Base-by-base conservation (phyloP, 441 rosid genomes). In the Codiaeum variegatum region DNA sequence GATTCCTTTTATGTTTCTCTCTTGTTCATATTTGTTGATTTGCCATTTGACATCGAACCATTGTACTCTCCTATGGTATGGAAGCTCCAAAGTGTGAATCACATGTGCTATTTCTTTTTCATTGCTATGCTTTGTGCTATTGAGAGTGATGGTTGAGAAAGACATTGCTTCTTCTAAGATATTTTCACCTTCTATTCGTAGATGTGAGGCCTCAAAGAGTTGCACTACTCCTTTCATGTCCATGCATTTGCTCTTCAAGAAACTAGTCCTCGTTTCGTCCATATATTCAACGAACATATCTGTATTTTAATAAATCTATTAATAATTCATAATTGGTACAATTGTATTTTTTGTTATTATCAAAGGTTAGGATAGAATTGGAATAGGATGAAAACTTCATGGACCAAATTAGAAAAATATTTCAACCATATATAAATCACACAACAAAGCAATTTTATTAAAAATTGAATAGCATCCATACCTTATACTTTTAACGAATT, bases 1-100 rank as follows among this genome's bases (percentile, higher is more conserved):
- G 15, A 0, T 6, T 34, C 19, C 36, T 36, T 75, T 62, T 28
- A 4, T 28, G 38, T 76, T 16, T 5, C 36, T 51, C 0, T 58
- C n/a, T 12, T 78, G 54, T 40, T 76, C 74, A 13, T 71, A 69
- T 6, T 18, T 3, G 10, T 58, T 59, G 19, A 88, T 80, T 8
- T 73, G 82, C 91, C 86, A 81, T 60, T 75, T 81, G 31, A 80
- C 82, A 19, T 86, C 87, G 29, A 83, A 81, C 87, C 88, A 85
- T 2, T 54, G 58, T 31, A 81, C 83, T 46, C 87, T 70, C 87
- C 87, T 69, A 15, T 88, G 86, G 1, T 67, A 66, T 5, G 87
- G 70, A 18, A 88, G 82, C 69, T 85, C 88, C 76, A 84, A 75
- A 13, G 77, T 72, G 32, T 80, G 86, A 9, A 40, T 72, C 8